Evolutionary conservation across 2,329 filamentous ascomycete species (phyloP), one percentile per base, ranked within the genome.

Genomic region (Fragosphaeria purpurea): DNA sequence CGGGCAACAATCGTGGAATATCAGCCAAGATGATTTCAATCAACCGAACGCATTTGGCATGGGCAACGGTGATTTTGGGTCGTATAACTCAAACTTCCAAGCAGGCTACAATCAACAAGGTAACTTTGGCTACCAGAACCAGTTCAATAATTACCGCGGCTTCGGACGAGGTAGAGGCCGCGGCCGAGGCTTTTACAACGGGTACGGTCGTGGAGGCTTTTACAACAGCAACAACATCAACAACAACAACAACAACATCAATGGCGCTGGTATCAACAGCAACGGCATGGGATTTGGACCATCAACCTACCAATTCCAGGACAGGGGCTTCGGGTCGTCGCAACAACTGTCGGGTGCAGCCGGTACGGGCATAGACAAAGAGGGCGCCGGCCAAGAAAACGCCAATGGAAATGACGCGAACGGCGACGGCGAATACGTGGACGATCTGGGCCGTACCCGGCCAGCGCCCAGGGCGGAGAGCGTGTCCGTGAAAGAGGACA

Each of bases 21-120:
- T 81, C 76, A 80, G 81, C 76, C 83, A 85, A 84, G 84, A 87
- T 87, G 88, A 87, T 85, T 88, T 81, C 83, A 89, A 82, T 82
- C 74, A 84, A 79, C 78, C 81, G 85, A 88, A 81, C 86, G 82
- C 81, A 79, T 78, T 80, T 77, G 81, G 82, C 76, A 86, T 86
- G 79, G 82, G 81, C 71, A 76, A 77, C 76, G 82, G 83, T 86
- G 84, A 87, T 73, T 88, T 79, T 81, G 84, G 83, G 73, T 77
- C 79, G 73, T 82, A 83, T 80, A 85, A 85, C 76, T 76, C 81
- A 76, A 83, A 82, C 73, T 87, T 79, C 75, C 77, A 78, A 69
- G 83, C 83, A 83, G 85, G 79, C 74, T 83, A 75, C 79, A 85
- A 82, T 79, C 81, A 83, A 80, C 80, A 83, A 81, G 85, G 84